Evolutionary conservation across 768 basidiomycete genomes (phyloP).

Genomic region (Ramaria sp.): DNA sequence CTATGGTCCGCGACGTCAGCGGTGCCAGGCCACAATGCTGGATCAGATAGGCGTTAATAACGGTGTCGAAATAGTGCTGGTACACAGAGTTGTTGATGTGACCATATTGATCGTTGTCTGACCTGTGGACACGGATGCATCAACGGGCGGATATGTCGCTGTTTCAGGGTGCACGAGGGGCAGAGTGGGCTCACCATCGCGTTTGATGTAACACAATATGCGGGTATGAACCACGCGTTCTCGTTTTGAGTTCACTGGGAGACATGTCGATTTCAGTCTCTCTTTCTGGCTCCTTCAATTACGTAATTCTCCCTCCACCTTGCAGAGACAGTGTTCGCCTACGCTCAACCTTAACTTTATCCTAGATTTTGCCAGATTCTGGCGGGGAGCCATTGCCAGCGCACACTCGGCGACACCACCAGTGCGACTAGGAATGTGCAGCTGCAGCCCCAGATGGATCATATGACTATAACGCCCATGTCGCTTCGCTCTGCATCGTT

Average conservation of each 20-base stretch:
- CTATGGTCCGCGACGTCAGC: slow-evolving; percentile 39
- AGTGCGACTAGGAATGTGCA: too few relatives aligned
- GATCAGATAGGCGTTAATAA: slow-evolving; percentile 73
- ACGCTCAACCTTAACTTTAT: neutral
- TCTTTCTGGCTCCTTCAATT: neutral
- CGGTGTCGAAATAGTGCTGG: slow-evolving; percentile 73
- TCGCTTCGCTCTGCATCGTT: too few relatives aligned
- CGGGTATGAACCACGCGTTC: slow-evolving; percentile 40
- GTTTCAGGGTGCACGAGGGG: too few relatives aligned
- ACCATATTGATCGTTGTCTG: slow-evolving; percentile 78
- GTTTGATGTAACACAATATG: slow-evolving; percentile 57
- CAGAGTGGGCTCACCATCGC: slow-evolving; percentile 43
- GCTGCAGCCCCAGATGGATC: too few relatives aligned
- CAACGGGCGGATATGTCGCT: neutral
- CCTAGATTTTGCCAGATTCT: too few relatives aligned
- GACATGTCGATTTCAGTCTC: neutral
- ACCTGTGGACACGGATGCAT: slow-evolving; percentile 34
- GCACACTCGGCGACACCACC: too few relatives aligned
- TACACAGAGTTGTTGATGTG: slow-evolving; percentile 77
- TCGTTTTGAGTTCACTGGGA: slow-evolving; percentile 19
- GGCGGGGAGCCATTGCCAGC: too few relatives aligned
- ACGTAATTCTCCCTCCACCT: too few relatives aligned
- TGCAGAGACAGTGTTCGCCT: too few relatives aligned
- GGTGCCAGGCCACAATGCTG: slow-evolving; percentile 49
- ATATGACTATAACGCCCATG: too few relatives aligned